Evolutionary conservation across 805 yeast genomes (phyloP), one percentile per base, ranked within the genome.

Genomic region (Metschnikowia kofuensis): DNA sequence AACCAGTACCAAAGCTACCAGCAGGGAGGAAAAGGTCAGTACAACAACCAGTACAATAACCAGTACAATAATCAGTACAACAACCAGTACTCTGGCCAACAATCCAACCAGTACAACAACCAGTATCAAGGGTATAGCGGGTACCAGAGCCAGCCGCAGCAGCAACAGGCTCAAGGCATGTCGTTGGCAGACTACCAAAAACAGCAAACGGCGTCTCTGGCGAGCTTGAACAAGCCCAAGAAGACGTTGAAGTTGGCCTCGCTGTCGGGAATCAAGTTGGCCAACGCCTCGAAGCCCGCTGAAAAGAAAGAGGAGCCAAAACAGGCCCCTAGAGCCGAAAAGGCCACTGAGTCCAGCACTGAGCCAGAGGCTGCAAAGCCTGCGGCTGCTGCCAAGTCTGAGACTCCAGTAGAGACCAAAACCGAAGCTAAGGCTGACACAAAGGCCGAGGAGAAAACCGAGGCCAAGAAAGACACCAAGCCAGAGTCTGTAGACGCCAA

Each of bases 161-260:
- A 42, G 49, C 60, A 55, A 31, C 60, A 53, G 30, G 42, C 66
- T 61, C 50, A 75, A 74, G 68, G 67, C 9, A 83, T 88, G 89
- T 79, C 91, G 36, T 76, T 89, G 59, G 95, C 89, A 46, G 96
- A 88, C 56, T 89, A 82, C 71, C 85, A 87, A 64, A 84, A 84
- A 64, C 87, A 84, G 63, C 78, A 82, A 63, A 67, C 75, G 48
- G 77, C 72, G 31, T 54, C 65, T 51, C 70, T 60, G 50, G 69
- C 69, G 52, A 60, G 70, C 41, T 66, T 72, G 57, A 75, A 72
- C 60, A 78, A 79, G 64, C 85, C 86, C 40, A 87, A 85, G 75
- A 83, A 75, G 62, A 79, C 83, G 42, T 76, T 86, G 66, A 85
- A 84, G 64, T 74, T 87, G 64, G 83, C 84, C 35, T 69, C 84